These are phyloP conservation scores for Calendula officinalis DNA, from an alignment of 129 eudicot genomes.

Conservation along the genomic window DNA sequence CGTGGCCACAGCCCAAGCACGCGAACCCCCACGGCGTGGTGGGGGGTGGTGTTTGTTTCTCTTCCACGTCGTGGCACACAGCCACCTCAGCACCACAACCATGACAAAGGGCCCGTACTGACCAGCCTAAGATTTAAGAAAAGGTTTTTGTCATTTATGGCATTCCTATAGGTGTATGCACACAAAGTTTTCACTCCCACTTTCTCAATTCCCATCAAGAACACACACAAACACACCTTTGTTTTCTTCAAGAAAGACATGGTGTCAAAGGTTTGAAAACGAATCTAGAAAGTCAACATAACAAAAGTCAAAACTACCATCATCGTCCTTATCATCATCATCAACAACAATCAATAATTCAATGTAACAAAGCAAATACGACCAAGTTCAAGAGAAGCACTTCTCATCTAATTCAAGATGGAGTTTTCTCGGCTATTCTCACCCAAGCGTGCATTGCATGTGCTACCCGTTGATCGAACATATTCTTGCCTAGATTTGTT, in stretches of 20 bases:
- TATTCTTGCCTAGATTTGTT: too few species aligned
- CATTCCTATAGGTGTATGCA: neutral
- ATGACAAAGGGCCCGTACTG: too few species aligned
- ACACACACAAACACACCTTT: neutral
- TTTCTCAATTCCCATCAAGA: neutral
- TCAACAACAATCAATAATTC: slow-evolving; percentile 23
- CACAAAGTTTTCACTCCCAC: neutral
- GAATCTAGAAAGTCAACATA: slow-evolving; percentile 16
- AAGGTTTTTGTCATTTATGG: too few species aligned
- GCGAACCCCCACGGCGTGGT: too few species aligned
- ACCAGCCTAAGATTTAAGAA: too few species aligned
- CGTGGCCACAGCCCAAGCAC: too few species aligned
- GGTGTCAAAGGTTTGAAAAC: slow-evolving; percentile 33
- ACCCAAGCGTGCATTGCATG: slow-evolving; percentile 61
- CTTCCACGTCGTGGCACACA: too few species aligned
- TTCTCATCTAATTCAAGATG: slow-evolving; percentile 56
- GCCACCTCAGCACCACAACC: too few species aligned
- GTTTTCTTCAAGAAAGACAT: slow-evolving; percentile 6
- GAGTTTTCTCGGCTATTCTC: slow-evolving; percentile 53
- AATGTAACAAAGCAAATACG: slow-evolving; percentile 55
- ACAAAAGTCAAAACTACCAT: slow-evolving; percentile 14
- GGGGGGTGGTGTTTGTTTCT: too few species aligned
- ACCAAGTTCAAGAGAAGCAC: slow-evolving; percentile 64
- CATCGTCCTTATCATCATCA: neutral
- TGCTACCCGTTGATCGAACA: slow-evolving; percentile 16